Conservation (phyloP, 2,329 filamentous ascomycete species). For the Claviceps paspali region DNA sequence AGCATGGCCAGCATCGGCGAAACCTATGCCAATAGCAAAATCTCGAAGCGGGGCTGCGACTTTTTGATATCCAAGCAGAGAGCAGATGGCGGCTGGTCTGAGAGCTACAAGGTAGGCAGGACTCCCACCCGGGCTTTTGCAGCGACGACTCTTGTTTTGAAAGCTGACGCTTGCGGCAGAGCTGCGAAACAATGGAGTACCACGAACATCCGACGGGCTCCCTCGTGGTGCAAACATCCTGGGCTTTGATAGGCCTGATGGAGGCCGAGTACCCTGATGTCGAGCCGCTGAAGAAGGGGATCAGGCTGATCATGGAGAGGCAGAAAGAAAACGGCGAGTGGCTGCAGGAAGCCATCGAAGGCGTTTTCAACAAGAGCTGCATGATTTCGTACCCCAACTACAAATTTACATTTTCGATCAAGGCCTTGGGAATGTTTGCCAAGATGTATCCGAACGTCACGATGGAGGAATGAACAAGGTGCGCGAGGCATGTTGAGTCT, state of each 20-base stretch:
- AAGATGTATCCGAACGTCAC: constrained; percentile 52
- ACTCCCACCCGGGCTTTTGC: no score
- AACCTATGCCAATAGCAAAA: constrained; percentile 56
- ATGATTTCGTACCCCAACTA: constrained; percentile 99
- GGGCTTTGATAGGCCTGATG: constrained; percentile 71
- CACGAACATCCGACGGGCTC: constrained; percentile 58
- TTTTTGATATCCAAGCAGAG: constrained; percentile 78
- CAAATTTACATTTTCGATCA: constrained; percentile 91
- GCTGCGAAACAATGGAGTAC: constrained; percentile 65
- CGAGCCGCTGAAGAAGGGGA: constrained; percentile 54
- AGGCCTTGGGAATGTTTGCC: constrained; percentile 82
- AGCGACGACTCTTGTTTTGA: not conserved
- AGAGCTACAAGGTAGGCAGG: constrained; percentile 67
- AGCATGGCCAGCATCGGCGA: constrained; percentile 71
- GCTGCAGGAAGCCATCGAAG: constrained; percentile 90
- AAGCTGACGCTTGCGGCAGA: constrained; percentile 24
- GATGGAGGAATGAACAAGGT: constrained; percentile 17
- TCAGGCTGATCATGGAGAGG: constrained; percentile 68
- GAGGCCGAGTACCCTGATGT: constrained; percentile 68
- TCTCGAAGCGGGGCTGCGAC: constrained; percentile 61
- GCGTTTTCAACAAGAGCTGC: constrained; percentile 97
- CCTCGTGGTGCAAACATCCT: constrained; percentile 89
- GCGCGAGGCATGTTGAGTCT: no score
- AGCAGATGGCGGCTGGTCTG: constrained; percentile 88
- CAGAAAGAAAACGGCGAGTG: constrained; percentile 87